Conservation (phyloP, 805 yeast species). For the Wickerhamiella brachini region DNA sequence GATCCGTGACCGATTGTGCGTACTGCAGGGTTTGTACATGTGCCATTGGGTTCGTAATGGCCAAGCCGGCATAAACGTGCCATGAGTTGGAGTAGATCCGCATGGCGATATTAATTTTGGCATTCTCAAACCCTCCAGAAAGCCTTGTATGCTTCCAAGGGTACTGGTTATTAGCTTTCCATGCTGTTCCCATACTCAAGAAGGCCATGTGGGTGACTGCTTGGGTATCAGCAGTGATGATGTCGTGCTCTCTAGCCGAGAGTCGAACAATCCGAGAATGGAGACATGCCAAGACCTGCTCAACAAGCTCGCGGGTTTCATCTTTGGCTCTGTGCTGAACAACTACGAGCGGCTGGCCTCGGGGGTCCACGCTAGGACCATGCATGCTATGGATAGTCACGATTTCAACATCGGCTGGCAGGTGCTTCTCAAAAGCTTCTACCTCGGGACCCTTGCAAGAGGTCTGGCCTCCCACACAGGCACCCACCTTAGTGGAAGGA, state of each 20-base stretch:
- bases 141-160: conserved; percentile 82
- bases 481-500: conserved; percentile 69
- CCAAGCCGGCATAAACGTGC: conserved; percentile 97
- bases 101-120: conserved; percentile 83
- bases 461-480: conserved; percentile 96
- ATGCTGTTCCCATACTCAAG: conserved; percentile 91
- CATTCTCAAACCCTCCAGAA: conserved; percentile 92
- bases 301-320: conserved; percentile 46
- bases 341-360: conserved; percentile 85
- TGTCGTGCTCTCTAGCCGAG: conserved; percentile 81
- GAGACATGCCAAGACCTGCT: conserved; percentile 52
- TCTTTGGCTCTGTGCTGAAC: conserved; percentile 57
- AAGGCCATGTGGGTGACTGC: conserved; percentile 98
- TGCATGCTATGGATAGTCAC: conserved; percentile 84
- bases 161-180: conserved; percentile 69
- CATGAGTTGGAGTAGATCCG: conserved; percentile 87
- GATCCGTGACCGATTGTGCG: conserved; percentile 67
- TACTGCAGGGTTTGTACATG: conserved; percentile 85
- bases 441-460: conserved; percentile 90
- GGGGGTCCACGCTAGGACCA: conserved; percentile 81
- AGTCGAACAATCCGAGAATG: conserved; percentile 65
- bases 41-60: conserved; percentile 90
- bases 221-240: conserved; percentile 94
- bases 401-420: conserved; percentile 72
- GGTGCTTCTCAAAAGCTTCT: conserved; percentile 58